A percentile compares a stretch with the other conserved stretches of the same genome.
These are phyloP conservation scores for Allium fistulosum DNA, from an alignment of 106 monocot genomes.

Conservation along the genomic window DNA sequence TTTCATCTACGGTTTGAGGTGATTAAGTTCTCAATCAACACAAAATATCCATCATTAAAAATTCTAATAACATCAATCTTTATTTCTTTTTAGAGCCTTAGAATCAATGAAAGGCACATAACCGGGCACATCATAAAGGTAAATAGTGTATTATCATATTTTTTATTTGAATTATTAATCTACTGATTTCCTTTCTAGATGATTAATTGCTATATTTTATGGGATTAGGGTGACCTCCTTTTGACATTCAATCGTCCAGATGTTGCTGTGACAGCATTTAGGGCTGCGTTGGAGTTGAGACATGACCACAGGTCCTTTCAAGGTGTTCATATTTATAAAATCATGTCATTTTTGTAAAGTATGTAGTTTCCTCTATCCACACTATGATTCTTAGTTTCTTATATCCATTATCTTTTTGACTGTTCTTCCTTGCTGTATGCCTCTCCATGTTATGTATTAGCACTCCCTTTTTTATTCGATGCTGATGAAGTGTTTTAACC, in stretches of 20 bases:
- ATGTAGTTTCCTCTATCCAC: too few relatives aligned
- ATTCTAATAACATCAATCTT: slow-evolving; percentile 5
- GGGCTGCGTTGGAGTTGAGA: slow-evolving; percentile 83
- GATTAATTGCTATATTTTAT: not conserved
- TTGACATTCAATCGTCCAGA: slow-evolving; percentile 74
- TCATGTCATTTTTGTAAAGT: too few relatives aligned
- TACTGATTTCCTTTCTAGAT: not conserved
- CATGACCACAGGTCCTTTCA: slow-evolving; percentile 90
- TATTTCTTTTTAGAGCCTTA: slow-evolving; percentile 58
- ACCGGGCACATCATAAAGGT: slow-evolving; percentile 94
- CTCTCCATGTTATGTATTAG: too few relatives aligned
- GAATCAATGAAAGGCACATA: slow-evolving; percentile 86
- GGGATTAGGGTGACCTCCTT: slow-evolving; percentile 66
- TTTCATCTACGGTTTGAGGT: slow-evolving; percentile 5
- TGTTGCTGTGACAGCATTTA: slow-evolving; percentile 78
- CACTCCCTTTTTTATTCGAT: too few relatives aligned
- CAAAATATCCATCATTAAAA: too few relatives aligned
- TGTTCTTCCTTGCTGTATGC: too few relatives aligned
- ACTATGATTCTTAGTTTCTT: too few relatives aligned
- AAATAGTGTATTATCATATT: not conserved
- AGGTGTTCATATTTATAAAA: slow-evolving; percentile 29
- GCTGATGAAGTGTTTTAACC: too few relatives aligned
- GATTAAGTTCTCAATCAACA: too few relatives aligned
- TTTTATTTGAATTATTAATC: too few relatives aligned
- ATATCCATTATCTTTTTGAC: too few relatives aligned